Percentiles rank a stretch among this genome's conserved stretches.
Conservation (phyloP, 805 yeast genomes). For the Kodamaea laetipori region DNA sequence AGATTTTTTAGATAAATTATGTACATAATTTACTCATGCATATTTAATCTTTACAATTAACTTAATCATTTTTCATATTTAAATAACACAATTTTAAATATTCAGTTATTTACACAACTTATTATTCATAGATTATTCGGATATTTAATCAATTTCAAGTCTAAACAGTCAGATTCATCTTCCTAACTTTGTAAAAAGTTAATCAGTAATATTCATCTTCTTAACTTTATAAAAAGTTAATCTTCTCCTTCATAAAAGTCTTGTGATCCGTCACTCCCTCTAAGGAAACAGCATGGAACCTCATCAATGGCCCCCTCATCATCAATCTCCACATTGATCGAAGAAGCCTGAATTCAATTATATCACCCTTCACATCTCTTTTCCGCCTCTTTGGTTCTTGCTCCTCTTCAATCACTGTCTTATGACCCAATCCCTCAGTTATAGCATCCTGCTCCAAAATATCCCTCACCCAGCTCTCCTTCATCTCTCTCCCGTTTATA, state of each 20-base stretch:
- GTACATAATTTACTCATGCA: no score
- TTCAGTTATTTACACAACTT: no score
- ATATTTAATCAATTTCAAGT: no score
- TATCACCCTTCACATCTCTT: constrained; percentile 32
- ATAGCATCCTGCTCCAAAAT: constrained; percentile 21
- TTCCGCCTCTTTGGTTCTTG: constrained; percentile 20
- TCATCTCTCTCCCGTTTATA: constrained; percentile 40
- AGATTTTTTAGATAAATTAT: no score
- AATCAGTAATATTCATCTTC: no score
- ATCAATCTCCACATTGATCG: constrained; percentile 47
- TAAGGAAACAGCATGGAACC: constrained; percentile 32
- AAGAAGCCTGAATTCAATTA: constrained; percentile 45
- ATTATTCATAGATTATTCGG: no score
- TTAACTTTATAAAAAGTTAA: constrained; percentile 20
- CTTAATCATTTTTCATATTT: no score
- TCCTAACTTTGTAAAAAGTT: no score
- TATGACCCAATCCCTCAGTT: background rate
- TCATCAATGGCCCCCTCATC: constrained; percentile 23
- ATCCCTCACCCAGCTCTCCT: constrained; percentile 35
- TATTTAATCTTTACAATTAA: no score
- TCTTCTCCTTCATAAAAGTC: constrained; percentile 18
- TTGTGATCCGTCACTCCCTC: constrained; percentile 33
- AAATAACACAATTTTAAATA: no score
- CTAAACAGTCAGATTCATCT: no score
- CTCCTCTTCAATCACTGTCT: constrained; percentile 7